These are phyloP conservation scores for Pseudopyricularia cyperi DNA, from an alignment of 2,329 filamentous ascomycete species.

Conservation along the genomic window DNA sequence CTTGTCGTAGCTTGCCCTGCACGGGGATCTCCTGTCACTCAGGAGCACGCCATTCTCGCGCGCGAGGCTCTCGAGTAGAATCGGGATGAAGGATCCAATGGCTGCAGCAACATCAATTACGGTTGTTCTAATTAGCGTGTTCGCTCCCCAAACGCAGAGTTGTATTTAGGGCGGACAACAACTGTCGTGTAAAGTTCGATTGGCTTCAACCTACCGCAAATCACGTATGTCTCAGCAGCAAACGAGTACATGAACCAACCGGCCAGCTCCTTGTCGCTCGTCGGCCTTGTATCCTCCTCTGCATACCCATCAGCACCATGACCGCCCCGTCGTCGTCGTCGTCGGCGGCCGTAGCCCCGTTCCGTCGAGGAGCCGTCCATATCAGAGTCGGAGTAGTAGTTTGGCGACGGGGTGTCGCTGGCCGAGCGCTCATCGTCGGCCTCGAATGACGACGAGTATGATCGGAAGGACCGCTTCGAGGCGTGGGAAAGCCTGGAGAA, in stretches of 20 bases:
- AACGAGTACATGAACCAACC: constrained; percentile 97
- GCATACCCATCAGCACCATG: constrained; percentile 40
- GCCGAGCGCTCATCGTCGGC: constrained; percentile 57
- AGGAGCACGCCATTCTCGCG: constrained; percentile 82
- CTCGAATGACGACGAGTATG: constrained; percentile 51
- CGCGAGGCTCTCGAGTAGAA: constrained; percentile 85
- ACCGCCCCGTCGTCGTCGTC: background rate
- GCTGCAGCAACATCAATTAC: constrained; percentile 4
- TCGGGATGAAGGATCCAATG: constrained; percentile 78
- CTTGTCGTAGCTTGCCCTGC: constrained; percentile 50
- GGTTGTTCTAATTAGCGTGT: background rate
- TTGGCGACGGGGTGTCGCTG: constrained; percentile 11
- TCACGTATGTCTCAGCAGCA: constrained; percentile 90
- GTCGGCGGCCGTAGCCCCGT: background rate
- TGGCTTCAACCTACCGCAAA: constrained; percentile 58
- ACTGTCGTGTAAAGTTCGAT: too few species aligned
- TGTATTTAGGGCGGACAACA: too few species aligned
- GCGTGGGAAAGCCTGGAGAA: constrained; percentile 35
- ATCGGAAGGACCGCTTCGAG: constrained; percentile 43
- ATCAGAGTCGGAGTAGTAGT: constrained; percentile 10
- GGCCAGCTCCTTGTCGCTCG: constrained; percentile 72
- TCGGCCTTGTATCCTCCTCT: constrained; percentile 80
- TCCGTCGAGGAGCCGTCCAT: constrained; percentile 15
- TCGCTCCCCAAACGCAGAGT: too few species aligned
- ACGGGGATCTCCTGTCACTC: constrained; percentile 63